Conservation (phyloP, 129 eudicot genomes). For the Arctium minus region DNA sequence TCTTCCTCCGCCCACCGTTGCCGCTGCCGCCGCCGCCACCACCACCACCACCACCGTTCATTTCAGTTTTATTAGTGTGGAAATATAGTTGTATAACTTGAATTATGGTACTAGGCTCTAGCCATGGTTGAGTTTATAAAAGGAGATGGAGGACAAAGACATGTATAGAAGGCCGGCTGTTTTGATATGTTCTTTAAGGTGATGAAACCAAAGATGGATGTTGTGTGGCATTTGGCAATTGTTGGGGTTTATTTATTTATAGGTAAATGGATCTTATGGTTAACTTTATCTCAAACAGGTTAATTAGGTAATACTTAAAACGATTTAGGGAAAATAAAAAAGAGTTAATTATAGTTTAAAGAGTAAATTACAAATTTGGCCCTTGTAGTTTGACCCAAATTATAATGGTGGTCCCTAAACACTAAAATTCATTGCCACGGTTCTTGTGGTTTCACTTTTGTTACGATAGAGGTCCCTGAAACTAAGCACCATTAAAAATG, state of each 20-base stretch:
- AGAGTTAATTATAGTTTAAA: no score
- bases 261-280: no score
- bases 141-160: constrained; percentile 6
- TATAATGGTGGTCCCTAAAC: no score
- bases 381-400: no score
- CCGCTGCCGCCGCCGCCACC: constrained; percentile 13
- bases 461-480: no score
- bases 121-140: not conserved
- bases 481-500: no score
- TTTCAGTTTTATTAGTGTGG: constrained; percentile 2
- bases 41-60: constrained; percentile 24
- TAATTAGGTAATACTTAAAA: no score
- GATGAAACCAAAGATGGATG: constrained; percentile 34
- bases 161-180: constrained; percentile 26
- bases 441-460: no score
- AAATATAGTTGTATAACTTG: not conserved
- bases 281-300: no score
- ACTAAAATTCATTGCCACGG: no score
- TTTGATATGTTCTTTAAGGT: constrained; percentile 22
- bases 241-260: not conserved
- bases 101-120: not conserved
- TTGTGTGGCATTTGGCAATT: constrained; percentile 27
- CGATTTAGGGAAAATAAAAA: no score
- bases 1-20: constrained; percentile 17
- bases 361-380: no score